Percentiles rank a stretch among this genome's conserved stretches.
These are phyloP conservation scores for Ammopiptanthus mongolicus DNA, from an alignment of 306 rosid genomes.

Conservation along the genomic window DNA sequence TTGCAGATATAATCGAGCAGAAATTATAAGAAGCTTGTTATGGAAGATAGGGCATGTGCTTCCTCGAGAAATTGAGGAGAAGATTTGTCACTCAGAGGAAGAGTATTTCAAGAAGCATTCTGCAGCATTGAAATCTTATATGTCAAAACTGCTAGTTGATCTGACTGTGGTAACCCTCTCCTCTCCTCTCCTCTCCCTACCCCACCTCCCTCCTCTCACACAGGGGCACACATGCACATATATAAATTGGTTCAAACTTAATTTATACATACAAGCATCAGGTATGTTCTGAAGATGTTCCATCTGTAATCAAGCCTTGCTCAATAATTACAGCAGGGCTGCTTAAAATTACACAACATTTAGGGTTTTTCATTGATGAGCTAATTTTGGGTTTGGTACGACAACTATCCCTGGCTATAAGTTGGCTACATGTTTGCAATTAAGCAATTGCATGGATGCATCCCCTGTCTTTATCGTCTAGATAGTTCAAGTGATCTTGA, in stretches of 20 bases:
- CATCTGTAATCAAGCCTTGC: not conserved
- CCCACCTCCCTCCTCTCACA: not conserved
- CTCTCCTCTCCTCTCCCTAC: not conserved
- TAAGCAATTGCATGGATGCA: not conserved
- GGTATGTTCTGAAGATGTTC: slow-evolving; percentile 2
- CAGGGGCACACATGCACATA: not conserved
- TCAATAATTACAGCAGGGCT: not conserved
- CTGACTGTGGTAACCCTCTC: slow-evolving; percentile 71
- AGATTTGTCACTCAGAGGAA: slow-evolving; percentile 64
- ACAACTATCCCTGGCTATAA: not conserved
- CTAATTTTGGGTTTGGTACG: not conserved
- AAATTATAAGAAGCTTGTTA: slow-evolving; percentile 47
- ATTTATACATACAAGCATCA: not conserved
- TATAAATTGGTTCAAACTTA: not conserved
- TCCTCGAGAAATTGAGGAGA: slow-evolving; percentile 73
- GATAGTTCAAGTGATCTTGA: not conserved
- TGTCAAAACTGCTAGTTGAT: slow-evolving; percentile 58
- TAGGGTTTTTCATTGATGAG: not conserved
- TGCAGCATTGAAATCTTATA: slow-evolving; percentile 54
- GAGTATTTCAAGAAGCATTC: slow-evolving; percentile 76
- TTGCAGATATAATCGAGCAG: slow-evolving; percentile 67
- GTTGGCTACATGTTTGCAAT: not conserved
- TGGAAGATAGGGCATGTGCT: slow-evolving; percentile 81
- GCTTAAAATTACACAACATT: not conserved
- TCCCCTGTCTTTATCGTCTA: not conserved